A percentile compares a stretch with the other conserved stretches of the same genome.
Evolutionary conservation across 495 filamentous ascomycete species (phyloP).

Genomic region (Aspergillus saccharolyticus): DNA sequence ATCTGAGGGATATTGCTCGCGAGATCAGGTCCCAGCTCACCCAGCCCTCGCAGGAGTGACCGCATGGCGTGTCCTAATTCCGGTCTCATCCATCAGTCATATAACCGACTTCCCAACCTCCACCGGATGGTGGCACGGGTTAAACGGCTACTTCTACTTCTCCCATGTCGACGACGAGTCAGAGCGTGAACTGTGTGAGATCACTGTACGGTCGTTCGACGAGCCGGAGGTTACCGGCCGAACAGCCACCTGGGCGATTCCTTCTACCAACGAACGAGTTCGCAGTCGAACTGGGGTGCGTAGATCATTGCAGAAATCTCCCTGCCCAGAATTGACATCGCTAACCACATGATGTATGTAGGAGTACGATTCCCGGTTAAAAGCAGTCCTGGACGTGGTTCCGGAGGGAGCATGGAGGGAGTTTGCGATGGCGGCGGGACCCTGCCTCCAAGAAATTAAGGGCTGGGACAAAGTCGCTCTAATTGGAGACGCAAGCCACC

Average conservation of each 20-base stretch:
- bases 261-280: conserved; percentile 32
- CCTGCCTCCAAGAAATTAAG: conserved; percentile 26
- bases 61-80: no score
- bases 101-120: conserved; percentile 33
- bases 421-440: no score
- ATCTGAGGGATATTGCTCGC: no score
- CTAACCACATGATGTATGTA: no score
- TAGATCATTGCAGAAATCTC: no score
- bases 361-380: no score
- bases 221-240: conserved; percentile 22
- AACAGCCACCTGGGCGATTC: conserved; percentile 45
- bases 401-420: no score
- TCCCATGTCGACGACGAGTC: conserved; percentile 36
- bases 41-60: no score
- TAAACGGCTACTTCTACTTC: conserved; percentile 40
- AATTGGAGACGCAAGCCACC: conserved; percentile 47
- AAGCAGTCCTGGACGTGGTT: no score
- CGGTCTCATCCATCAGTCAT: conserved; percentile 14
- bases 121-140: conserved; percentile 45
- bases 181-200: conserved; percentile 18
- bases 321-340: no score
- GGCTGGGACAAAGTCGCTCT: conserved; percentile 44
- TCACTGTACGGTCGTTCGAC: conserved; percentile 21
- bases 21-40: no score
- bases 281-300: neutral